Evolutionary conservation across 2,329 filamentous ascomycete genomes (phyloP), one percentile per base, ranked within the genome.

Genomic region (Chrysoporthe cubensis): DNA sequence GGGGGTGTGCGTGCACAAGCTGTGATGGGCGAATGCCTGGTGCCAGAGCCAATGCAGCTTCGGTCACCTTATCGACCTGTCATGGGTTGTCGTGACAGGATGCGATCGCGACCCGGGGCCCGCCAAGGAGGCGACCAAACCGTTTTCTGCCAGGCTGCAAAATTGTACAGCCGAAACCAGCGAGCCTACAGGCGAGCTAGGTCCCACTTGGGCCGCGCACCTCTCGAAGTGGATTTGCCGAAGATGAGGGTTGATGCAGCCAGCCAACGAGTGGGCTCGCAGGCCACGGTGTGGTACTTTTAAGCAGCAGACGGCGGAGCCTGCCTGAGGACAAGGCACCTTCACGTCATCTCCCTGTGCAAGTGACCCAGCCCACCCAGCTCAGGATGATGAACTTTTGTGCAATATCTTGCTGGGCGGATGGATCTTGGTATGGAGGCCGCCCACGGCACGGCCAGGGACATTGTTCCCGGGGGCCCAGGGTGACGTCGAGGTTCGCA

Each of bases 151-250:
- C 61, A 26, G n/a, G 48, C 21, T 37, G 60, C 21, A 64, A 40
- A 44, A 64, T 64, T 64, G 62, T 50, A 9, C 48, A 44, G 40
- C 62, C 62, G 42, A 56, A 64, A 44, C 16, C 62, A 64, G 62
- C 50, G 46, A 46, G 62, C 62, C 42, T 13, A 14, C 14, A 64
- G n/a, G 52, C 48, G n/a, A 63, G 34, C 13, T 32, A 18, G 40
- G 40, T 21, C 50, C 50, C 62, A 44, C 52, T 32, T 44, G 26
- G 48, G 48, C 48, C n/a, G 48, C 62, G 46, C 34, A 40, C 32
- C 48, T 56, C 62, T 57, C 18, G 21, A 44, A 43, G 50, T 54
- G 62, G 50, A 44, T 52, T 21, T 32, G 40, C 40, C 40, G 26
- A 43, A 64, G 48, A 64, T 44, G 40, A 64, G 26, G 26, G 62